A percentile compares a stretch with the other conserved stretches of the same genome.
Evolutionary conservation across 495 filamentous ascomycete species (phyloP).

Genomic region (Oleoguttula mirabilis): DNA sequence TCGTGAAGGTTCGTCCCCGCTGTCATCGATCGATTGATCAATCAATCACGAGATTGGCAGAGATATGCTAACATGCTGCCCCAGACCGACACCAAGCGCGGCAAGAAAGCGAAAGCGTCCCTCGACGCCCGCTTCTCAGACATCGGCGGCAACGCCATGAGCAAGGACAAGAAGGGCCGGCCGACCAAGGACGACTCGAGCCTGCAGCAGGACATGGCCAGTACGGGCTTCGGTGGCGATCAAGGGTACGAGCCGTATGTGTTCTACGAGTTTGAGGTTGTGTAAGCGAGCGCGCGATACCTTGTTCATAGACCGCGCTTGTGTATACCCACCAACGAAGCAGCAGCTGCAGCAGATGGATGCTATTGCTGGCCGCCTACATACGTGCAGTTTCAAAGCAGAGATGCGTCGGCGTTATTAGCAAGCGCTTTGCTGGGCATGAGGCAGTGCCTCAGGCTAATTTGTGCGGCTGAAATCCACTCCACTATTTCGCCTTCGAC

Average conservation of each 20-base stretch:
- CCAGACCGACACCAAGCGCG: conserved; percentile 69
- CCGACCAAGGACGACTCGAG: conserved; percentile 75
- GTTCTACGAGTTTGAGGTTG: conserved; percentile 86
- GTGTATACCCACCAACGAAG: background rate
- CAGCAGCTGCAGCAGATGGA: too few species aligned
- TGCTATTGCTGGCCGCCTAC: too few species aligned
- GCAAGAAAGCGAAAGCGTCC: conserved; percentile 64
- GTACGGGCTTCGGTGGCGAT: conserved; percentile 48
- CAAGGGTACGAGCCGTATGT: conserved; percentile 92
- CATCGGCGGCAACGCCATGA: conserved; percentile 88
- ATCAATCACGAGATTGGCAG: background rate
- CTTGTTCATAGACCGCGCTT: background rate
- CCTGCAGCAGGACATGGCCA: conserved; percentile 66
- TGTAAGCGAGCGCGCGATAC: conserved; percentile 14
- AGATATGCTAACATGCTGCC: conserved; percentile 4
- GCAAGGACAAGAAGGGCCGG: conserved; percentile 83
- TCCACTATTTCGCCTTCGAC: too few species aligned
- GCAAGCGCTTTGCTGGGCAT: too few species aligned
- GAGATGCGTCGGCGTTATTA: too few species aligned
- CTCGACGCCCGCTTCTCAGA: conserved; percentile 85
- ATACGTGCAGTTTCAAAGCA: too few species aligned
- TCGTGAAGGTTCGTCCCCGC: conserved; percentile 58
- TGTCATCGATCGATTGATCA: background rate
- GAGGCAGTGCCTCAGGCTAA: too few species aligned
- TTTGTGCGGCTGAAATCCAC: too few species aligned